A percentile compares a stretch with the other conserved stretches of the same genome.
phyloP scores from a whole-genome alignment of 495 filamentous ascomycete genomes.

The Eremomyces bilateralis region DNA sequence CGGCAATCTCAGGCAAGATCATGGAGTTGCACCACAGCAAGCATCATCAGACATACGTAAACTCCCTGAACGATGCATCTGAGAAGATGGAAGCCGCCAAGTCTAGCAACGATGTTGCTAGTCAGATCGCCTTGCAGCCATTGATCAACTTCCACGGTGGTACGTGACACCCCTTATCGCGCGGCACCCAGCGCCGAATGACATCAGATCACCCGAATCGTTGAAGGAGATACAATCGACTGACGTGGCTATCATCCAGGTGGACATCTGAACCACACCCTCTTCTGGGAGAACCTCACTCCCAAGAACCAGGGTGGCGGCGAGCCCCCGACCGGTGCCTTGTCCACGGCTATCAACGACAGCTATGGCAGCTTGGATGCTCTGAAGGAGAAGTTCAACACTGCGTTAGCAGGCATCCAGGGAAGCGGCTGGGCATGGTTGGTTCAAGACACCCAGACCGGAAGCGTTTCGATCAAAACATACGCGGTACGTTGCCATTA shows the following conservation, averaged over 20 bases:
- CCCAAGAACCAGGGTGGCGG: constrained; percentile 53
- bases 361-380: constrained; percentile 52
- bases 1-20: constrained; percentile 85
- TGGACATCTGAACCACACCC: constrained; percentile 76
- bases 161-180: constrained; percentile 4
- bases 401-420: constrained; percentile 69
- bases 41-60: constrained; percentile 66
- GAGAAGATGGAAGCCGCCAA: constrained; percentile 40
- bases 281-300: constrained; percentile 87
- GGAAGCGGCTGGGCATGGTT: constrained; percentile 93
- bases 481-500: constrained; percentile 32
- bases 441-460: constrained; percentile 64
- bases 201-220: too few relatives aligned
- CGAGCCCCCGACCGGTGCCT: constrained; percentile 44
- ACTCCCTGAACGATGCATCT: constrained; percentile 39
- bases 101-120: constrained; percentile 32
- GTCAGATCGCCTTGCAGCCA: constrained; percentile 63
- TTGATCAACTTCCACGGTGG: constrained; percentile 93
- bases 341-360: constrained; percentile 49
- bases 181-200: too few relatives aligned
- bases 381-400: constrained; percentile 58
- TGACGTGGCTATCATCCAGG: constrained; percentile 6
- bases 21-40: constrained; percentile 83
- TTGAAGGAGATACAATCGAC: neutral
- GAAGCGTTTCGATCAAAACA: constrained; percentile 50